Evolutionary conservation across 176 grass and related monocot genomes (phyloP), one percentile per base, ranked within the genome.

Genomic region (Ampelocalamus luodianensis): DNA sequence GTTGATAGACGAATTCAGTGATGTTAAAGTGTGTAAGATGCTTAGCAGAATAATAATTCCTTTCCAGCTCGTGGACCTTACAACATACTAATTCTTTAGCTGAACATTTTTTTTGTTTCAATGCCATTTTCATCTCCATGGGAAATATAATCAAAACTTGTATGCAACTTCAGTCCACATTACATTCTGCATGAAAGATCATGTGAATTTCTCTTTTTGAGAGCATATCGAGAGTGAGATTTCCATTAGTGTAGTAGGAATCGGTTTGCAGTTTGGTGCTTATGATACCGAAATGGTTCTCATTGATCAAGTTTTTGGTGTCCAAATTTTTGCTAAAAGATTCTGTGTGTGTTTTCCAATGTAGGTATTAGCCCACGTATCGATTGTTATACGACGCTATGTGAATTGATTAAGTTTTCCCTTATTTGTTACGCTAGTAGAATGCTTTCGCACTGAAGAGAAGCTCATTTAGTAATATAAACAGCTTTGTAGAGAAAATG

Each of bases 361-460:
- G 59, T 53, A 54, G 22, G 40, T 71, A 20, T 65, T 72, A 80
- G 69, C 48, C 68, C 20, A 78, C 22, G n/a, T 27, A 27, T 13
- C 14, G 15, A 27, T 18, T 50, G 10, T 10, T 22, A 37, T 10
- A 36, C 5, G 4, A 51, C 16, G 16, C 4, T 34, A 3, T 22
- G 48, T 36, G 46, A 74, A 53, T 18, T 32, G 16, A 53, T 72
- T 36, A 15, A 51, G 9, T 24, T 10, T 51, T 65, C 27, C 12
- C n/a, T 76, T 84, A 46, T 50, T 75, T 76, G 16, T 67, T 66
- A 68, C 62, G 40, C 9, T 56, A 44, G 6, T 69, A 38, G 64
- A 36, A 32, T 67, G 14, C 44, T 16, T 86, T 42, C 55, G 44
- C 36, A 42, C 18, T 20, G 63, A 38, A 18, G 76, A 51, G 4